Evolutionary conservation across 768 basidiomycete species (phyloP).

Genomic region (Hemileccinum impolitum): DNA sequence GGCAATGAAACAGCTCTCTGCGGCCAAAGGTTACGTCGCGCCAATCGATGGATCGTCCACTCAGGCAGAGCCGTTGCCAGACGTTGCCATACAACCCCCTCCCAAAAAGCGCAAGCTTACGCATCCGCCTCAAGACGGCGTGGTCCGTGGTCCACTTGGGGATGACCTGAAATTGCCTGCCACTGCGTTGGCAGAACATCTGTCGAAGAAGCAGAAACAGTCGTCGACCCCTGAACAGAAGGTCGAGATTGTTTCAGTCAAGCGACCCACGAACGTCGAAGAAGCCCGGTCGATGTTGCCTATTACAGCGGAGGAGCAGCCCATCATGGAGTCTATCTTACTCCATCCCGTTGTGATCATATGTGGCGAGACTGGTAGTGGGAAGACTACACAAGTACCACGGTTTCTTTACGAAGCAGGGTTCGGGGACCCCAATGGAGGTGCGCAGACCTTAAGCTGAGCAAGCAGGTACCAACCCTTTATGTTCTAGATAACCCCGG

Average conservation of each 20-base stretch:
- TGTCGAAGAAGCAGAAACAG: conserved; percentile 9
- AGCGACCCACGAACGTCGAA: conserved; percentile 66
- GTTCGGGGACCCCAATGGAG: conserved; percentile 79
- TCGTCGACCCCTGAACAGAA: conserved; percentile 17
- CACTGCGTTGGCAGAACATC: conserved; percentile 58
- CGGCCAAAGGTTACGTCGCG: conserved; percentile 38
- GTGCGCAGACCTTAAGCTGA: conserved; percentile 39
- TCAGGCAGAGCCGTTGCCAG: conserved; percentile 8
- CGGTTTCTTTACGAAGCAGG: conserved; percentile 98
- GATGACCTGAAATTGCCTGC: conserved; percentile 63
- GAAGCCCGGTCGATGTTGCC: conserved; percentile 79
- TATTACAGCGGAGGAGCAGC: conserved; percentile 90
- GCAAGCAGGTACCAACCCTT: conserved; percentile 3
- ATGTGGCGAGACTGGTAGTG: conserved; percentile 94
- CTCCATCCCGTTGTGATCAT: conserved; percentile 72
- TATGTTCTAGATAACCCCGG: conserved; percentile 82
- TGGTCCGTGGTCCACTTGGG: conserved; percentile 80
- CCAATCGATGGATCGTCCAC: conserved; percentile 13
- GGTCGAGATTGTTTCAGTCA: conserved; percentile 50
- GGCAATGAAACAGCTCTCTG: conserved; percentile 76
- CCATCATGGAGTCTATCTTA: conserved; percentile 88
- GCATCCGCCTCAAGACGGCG: conserved; percentile 24
- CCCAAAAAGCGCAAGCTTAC: conserved; percentile 50
- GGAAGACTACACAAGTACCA: conserved; percentile 97
- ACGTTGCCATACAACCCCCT: conserved; percentile 9